These are phyloP conservation scores for Sclerotinia borealis DNA, from an alignment of 2,329 filamentous ascomycete genomes.

Conservation along the genomic window DNA sequence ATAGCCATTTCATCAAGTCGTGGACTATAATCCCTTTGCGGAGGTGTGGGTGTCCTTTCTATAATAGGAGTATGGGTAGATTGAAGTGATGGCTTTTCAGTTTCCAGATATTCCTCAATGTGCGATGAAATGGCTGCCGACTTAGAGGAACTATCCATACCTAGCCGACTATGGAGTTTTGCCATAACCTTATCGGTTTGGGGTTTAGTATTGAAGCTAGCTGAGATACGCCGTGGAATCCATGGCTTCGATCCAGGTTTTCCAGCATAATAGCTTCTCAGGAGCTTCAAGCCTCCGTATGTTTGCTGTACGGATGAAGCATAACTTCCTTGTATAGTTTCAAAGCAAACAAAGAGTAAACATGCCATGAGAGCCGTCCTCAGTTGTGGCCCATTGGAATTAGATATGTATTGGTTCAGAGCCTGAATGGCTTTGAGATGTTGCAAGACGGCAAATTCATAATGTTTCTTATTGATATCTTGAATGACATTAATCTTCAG, in stretches of 20 bases:
- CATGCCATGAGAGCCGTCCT: slow-evolving; percentile 30
- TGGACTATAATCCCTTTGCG: slow-evolving; percentile 3
- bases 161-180: slow-evolving; percentile 17
- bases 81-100: slow-evolving; percentile 8
- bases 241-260: slow-evolving; percentile 20
- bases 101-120: slow-evolving; percentile 25
- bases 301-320: slow-evolving; percentile 55
- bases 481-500: slow-evolving; percentile 33
- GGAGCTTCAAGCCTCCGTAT: slow-evolving; percentile 49
- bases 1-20: background rate
- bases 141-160: slow-evolving; percentile 19
- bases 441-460: slow-evolving; percentile 53
- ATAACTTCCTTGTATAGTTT: slow-evolving; percentile 41
- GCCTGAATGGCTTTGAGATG: slow-evolving; percentile 52
- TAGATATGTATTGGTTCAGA: slow-evolving; percentile 41
- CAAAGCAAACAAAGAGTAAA: slow-evolving; percentile 30
- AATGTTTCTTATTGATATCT: slow-evolving; percentile 44
- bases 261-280: slow-evolving; percentile 38
- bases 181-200: slow-evolving; percentile 13
- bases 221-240: slow-evolving; percentile 15
- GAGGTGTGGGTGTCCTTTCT: background rate
- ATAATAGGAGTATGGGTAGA: background rate
- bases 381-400: slow-evolving; percentile 40
- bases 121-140: slow-evolving; percentile 20
- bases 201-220: background rate